These are phyloP conservation scores for Trichaptum fuscoviolaceum DNA, from an alignment of 768 basidiomycete species.

Conservation along the genomic window DNA sequence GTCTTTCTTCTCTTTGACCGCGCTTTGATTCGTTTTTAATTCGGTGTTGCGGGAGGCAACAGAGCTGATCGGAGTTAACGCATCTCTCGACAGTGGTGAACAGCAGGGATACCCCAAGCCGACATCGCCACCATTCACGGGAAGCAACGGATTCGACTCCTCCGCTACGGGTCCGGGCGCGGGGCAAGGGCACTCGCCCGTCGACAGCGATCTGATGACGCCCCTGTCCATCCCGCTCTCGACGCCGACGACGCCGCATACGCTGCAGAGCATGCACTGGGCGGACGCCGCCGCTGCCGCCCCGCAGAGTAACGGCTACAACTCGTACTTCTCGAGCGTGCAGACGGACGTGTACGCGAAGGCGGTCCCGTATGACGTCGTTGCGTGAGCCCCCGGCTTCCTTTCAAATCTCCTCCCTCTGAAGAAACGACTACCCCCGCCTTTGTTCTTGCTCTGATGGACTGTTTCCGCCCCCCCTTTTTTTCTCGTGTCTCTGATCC, in stretches of 20 bases:
- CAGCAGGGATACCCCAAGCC: neutral
- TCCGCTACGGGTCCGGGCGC: neutral
- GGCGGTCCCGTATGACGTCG: slow-evolving; percentile 2
- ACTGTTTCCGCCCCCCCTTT: neutral
- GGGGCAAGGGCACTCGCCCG: slow-evolving; percentile 14
- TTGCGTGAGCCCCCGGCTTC: neutral
- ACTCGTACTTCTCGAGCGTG: slow-evolving; percentile 62
- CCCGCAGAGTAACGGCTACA: slow-evolving; percentile 36
- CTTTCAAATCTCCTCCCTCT: neutral
- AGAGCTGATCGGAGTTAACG: neutral
- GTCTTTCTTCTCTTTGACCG: neutral
- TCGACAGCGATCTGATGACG: slow-evolving; percentile 55
- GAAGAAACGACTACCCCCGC: neutral
- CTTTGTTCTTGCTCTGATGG: neutral
- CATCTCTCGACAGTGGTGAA: neutral
- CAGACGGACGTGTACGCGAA: slow-evolving; percentile 38
- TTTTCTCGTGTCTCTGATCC: too few relatives aligned
- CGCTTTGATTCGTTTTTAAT: neutral
- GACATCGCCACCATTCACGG: neutral
- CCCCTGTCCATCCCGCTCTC: slow-evolving; percentile 35
- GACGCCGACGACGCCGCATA: slow-evolving; percentile 28
- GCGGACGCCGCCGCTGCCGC: slow-evolving; percentile 43
- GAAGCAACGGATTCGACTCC: neutral
- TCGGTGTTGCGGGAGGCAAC: neutral
- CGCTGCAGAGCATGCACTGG: slow-evolving; percentile 56